phyloP scores from a whole-genome alignment of 2,329 filamentous ascomycete species.

The Claviceps sp. region DNA sequence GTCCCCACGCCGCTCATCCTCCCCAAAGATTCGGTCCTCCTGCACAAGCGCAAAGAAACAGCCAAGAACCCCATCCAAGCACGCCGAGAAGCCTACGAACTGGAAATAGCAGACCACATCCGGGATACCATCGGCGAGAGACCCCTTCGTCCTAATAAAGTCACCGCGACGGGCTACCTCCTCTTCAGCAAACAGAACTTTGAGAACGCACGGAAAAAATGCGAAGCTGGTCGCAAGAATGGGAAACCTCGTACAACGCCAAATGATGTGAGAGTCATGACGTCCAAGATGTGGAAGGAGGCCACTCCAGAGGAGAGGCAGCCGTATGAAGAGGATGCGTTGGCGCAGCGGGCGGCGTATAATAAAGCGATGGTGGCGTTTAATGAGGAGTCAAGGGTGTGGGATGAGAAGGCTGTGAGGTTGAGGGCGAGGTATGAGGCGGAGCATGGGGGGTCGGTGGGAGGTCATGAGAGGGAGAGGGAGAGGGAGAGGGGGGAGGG shows the following conservation, averaged over 20 bases:
- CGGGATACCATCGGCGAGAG: conserved; percentile 54
- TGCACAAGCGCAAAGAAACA: conserved; percentile 42
- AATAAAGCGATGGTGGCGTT: conserved; percentile 43
- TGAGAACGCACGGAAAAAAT: conserved; percentile 45
- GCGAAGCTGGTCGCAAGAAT: conserved; percentile 49
- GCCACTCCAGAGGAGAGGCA: conserved; percentile 54
- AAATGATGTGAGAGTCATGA: conserved; percentile 73
- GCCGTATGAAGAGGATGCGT: conserved; percentile 66
- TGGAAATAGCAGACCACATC: conserved; percentile 38
- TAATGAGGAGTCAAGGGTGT: conserved; percentile 48
- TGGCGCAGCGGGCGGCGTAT: conserved; percentile 55
- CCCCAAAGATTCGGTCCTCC: conserved; percentile 39
- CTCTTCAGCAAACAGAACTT: conserved; percentile 73
- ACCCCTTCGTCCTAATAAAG: conserved; percentile 57
- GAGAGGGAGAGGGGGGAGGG: too few relatives aligned
- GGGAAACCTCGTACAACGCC: conserved; percentile 52
- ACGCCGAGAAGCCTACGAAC: conserved; percentile 43
- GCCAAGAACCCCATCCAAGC: conserved; percentile 36
- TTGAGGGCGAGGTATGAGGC: conserved; percentile 38
- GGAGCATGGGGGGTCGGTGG: conserved; percentile 24
- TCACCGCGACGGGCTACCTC: conserved; percentile 73
- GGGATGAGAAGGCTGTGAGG: conserved; percentile 54
- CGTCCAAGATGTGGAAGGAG: conserved; percentile 85
- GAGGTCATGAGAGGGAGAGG: too few relatives aligned
- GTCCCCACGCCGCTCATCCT: conserved; percentile 64